These are phyloP conservation scores for Chlamydomonas sphaeroides DNA, from an alignment of 139 green algal species.

Conservation along the genomic window DNA sequence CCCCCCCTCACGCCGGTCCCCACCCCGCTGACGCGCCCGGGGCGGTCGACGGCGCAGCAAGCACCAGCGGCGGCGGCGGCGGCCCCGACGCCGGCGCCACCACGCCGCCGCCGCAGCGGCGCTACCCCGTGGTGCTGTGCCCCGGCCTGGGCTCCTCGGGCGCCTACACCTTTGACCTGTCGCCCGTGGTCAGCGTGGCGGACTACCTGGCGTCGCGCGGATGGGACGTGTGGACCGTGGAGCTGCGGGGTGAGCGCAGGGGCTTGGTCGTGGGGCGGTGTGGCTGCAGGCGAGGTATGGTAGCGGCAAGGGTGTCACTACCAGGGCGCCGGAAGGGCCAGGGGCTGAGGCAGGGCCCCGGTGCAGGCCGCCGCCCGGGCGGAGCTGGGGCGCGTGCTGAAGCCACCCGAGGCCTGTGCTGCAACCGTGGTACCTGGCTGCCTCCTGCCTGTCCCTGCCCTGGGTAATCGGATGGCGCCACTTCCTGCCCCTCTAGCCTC, in stretches of 20 bases:
- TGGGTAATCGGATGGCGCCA: no score
- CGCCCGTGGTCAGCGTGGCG: slow-evolving; percentile 44
- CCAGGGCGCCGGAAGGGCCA: no score
- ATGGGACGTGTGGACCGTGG: slow-evolving; percentile 65
- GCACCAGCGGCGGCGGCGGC: neutral
- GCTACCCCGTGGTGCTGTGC: slow-evolving; percentile 40
- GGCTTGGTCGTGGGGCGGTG: no score
- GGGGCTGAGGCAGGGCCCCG: no score
- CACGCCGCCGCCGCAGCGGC: neutral
- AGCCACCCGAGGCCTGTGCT: no score
- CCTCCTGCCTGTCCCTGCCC: no score
- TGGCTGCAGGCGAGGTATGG: neutral
- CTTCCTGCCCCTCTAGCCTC: no score
- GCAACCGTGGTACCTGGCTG: no score
- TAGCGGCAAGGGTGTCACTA: no score
- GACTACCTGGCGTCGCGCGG: slow-evolving; percentile 57
- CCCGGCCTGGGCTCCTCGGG: slow-evolving; percentile 59
- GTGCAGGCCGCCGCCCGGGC: no score
- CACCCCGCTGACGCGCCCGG: neutral
- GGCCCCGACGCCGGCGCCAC: neutral
- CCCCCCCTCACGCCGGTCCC: neutral
- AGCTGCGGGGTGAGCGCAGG: slow-evolving; percentile 55
- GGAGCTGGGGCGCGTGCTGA: no score
- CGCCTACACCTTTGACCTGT: slow-evolving; percentile 62
- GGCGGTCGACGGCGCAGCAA: no score